phyloP scores from a whole-genome alignment of 257 asterid genomes.

The Thymus quinquecostatus region DNA sequence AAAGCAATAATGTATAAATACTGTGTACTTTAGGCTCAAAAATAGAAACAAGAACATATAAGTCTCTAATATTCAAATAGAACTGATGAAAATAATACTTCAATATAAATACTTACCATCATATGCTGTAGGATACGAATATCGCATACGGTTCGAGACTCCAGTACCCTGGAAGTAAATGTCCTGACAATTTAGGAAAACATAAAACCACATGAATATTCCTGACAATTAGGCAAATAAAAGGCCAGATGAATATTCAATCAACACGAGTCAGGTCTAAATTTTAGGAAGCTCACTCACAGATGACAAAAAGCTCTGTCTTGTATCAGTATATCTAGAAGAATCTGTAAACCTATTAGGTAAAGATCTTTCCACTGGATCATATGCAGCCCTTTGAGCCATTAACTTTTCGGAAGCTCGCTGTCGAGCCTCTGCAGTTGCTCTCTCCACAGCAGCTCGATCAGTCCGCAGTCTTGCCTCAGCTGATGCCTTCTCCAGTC shows the following conservation, averaged over 20 bases:
- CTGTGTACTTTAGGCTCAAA: background rate
- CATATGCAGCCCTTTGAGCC: constrained; percentile 53
- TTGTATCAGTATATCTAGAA: constrained; percentile 53
- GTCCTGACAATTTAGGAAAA: constrained; percentile 47
- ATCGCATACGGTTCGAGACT: constrained; percentile 44
- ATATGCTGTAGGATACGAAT: constrained; percentile 52
- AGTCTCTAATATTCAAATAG: constrained; percentile 19
- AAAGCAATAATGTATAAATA: constrained; percentile 10
- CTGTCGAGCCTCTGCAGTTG: constrained; percentile 82
- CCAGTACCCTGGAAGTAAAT: constrained; percentile 50
- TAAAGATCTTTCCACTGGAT: constrained; percentile 51
- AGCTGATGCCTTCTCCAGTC: constrained; percentile 64
- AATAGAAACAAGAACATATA: background rate
- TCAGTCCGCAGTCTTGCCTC: constrained; percentile 77
- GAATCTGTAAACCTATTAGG: constrained; percentile 60
- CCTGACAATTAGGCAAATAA: constrained; percentile 18
- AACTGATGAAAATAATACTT: background rate
- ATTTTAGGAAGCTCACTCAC: constrained; percentile 60
- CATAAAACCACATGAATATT: constrained; percentile 27
- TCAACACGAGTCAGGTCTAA: constrained; percentile 31
- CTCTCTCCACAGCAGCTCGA: constrained; percentile 86
- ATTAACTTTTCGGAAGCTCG: constrained; percentile 74
- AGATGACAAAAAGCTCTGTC: constrained; percentile 56
- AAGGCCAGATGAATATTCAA: background rate
- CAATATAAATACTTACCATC: constrained; percentile 55